Percentiles rank a stretch among this genome's conserved stretches.
phyloP scores from a whole-genome alignment of 2,329 filamentous ascomycete genomes.

The Ceratocystis cubensis region DNA sequence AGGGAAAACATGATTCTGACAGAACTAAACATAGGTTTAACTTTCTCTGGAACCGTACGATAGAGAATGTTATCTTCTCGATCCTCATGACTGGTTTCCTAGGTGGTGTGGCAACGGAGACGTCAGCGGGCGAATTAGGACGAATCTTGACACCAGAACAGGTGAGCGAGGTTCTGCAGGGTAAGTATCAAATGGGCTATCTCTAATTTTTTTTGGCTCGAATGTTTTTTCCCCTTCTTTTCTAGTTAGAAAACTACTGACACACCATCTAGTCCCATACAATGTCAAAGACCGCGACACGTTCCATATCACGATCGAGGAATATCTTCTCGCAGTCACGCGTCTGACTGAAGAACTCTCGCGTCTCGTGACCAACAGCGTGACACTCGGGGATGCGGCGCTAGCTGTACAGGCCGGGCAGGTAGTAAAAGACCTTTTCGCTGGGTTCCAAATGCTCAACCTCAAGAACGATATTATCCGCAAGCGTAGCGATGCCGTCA shows the following conservation, averaged over 20 bases:
- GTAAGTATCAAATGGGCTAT: constrained; percentile 32
- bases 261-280: constrained; percentile 54
- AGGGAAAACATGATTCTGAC: background rate
- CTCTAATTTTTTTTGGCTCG: too few relatives aligned
- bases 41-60: constrained; percentile 65
- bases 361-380: constrained; percentile 84
- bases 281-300: constrained; percentile 81
- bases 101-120: constrained; percentile 51
- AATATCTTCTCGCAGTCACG: constrained; percentile 84
- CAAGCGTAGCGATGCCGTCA: constrained; percentile 81
- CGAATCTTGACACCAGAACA: constrained; percentile 78
- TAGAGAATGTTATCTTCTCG: constrained; percentile 62
- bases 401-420: constrained; percentile 77
- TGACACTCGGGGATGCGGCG: constrained; percentile 78
- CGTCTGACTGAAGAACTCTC: constrained; percentile 80
- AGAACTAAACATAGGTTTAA: constrained; percentile 49
- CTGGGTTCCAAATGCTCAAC: constrained; percentile 93
- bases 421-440: constrained; percentile 91
- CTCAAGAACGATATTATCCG: constrained; percentile 89
- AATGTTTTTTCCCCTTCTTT: background rate
- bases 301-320: constrained; percentile 94
- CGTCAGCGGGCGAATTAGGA: constrained; percentile 42
- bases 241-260: background rate
- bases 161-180: constrained; percentile 62
- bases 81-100: constrained; percentile 59